Percentiles rank a stretch among this genome's conserved stretches.
phyloP scores from a whole-genome alignment of 495 filamentous ascomycete species.

The Aspergillus bertholletiae region DNA sequence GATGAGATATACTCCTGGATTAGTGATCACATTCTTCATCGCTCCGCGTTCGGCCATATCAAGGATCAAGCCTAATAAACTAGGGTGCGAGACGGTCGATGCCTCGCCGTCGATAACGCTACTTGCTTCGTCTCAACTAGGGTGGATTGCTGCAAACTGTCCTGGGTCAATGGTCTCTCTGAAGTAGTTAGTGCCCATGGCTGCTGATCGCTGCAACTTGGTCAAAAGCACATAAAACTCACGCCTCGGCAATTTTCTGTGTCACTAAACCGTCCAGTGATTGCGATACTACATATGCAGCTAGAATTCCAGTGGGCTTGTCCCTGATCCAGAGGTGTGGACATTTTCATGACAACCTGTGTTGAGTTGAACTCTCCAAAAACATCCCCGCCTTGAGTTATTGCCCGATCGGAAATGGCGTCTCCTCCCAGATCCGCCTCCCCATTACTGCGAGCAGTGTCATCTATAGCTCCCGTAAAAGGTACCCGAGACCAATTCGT shows the following conservation, averaged over 20 bases:
- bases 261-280: background rate
- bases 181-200: background rate
- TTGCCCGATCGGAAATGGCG: constrained; percentile 2
- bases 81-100: background rate
- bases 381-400: background rate
- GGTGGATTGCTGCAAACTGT: background rate
- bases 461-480: constrained; percentile 10
- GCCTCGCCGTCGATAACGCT: background rate
- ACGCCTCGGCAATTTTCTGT: background rate
- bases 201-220: background rate
- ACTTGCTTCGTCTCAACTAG: background rate
- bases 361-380: background rate
- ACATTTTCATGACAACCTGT: background rate
- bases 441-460: constrained; percentile 10
- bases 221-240: background rate
- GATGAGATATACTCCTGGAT: background rate
- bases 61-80: background rate
- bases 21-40: background rate
- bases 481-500: constrained; percentile 12
- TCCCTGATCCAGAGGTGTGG: background rate
- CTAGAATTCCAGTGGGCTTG: background rate
- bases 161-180: background rate
- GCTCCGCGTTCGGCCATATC: background rate
- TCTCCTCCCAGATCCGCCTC: background rate
- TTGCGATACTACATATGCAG: background rate